These are phyloP conservation scores for Hyaloscypha hepaticicola DNA, from an alignment of 495 filamentous ascomycete genomes.

Conservation along the genomic window DNA sequence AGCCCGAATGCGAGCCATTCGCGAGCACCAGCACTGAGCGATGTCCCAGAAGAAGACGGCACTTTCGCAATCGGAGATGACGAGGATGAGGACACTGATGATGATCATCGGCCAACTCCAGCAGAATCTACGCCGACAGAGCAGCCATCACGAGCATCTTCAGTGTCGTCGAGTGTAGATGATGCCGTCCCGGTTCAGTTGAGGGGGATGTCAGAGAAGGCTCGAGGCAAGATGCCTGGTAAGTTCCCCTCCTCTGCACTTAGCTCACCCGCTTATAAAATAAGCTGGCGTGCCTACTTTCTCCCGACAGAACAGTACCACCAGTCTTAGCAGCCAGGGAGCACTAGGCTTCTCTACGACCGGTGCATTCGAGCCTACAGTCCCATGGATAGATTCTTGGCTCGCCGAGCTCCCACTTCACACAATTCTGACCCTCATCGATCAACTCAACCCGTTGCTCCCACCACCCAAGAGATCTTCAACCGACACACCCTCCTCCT, in stretches of 20 bases:
- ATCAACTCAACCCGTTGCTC: slow-evolving; percentile 52
- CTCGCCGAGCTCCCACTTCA: slow-evolving; percentile 89
- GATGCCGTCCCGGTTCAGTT: slow-evolving; percentile 84
- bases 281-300: slow-evolving; percentile 71
- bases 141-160: slow-evolving; percentile 68
- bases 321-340: slow-evolving; percentile 71
- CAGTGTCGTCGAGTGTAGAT: slow-evolving; percentile 69
- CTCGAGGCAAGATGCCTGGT: slow-evolving; percentile 88
- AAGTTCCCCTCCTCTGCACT: slow-evolving; percentile 1
- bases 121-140: slow-evolving; percentile 65
- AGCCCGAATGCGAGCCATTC: slow-evolving; percentile 57
- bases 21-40: slow-evolving; percentile 60
- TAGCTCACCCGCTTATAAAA: slow-evolving; percentile 5
- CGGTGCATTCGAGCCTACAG: slow-evolving; percentile 73
- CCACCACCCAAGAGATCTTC: slow-evolving; percentile 35
- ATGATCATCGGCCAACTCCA: slow-evolving; percentile 64
- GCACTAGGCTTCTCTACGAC: slow-evolving; percentile 48
- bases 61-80: slow-evolving; percentile 88
- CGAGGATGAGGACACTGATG: slow-evolving; percentile 69
- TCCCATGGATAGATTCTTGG: slow-evolving; percentile 88
- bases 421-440: slow-evolving; percentile 80
- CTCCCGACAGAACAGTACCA: slow-evolving; percentile 88
- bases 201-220: slow-evolving; percentile 98
- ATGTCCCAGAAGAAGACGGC: slow-evolving; percentile 82
- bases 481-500: slow-evolving; percentile 41